Conservation (phyloP, 169 alveolate species). For the Babesia gibsoni region DNA sequence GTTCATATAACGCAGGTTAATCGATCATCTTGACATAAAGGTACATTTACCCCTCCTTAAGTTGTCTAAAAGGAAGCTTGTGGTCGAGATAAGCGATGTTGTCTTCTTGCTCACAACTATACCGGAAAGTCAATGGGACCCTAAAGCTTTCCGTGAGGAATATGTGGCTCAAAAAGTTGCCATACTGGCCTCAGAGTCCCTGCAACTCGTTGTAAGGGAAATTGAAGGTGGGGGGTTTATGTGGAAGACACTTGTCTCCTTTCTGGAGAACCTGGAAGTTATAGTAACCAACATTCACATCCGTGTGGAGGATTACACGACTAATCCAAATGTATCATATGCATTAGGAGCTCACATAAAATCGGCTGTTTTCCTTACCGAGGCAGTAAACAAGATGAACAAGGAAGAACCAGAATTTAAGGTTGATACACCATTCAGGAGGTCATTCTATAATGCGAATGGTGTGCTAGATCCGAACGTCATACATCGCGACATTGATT, state of each 20-base stretch:
- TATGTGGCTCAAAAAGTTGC: constrained; percentile 50
- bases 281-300: constrained; percentile 57
- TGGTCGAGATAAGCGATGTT: constrained; percentile 46
- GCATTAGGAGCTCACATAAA: constrained; percentile 53
- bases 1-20: constrained; percentile 8
- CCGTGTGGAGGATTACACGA: constrained; percentile 65
- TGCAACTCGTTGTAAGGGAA: constrained; percentile 51
- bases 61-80: constrained; percentile 56
- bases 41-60: constrained; percentile 49
- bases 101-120: constrained; percentile 40
- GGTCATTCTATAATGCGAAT: constrained; percentile 32
- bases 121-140: constrained; percentile 65
- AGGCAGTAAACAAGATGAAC: not conserved
- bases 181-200: constrained; percentile 55
- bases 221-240: constrained; percentile 62
- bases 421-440: constrained; percentile 40
- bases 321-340: constrained; percentile 53
- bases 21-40: constrained; percentile 34
- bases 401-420: not conserved
- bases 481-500: constrained; percentile 43
- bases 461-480: constrained; percentile 20
- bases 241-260: constrained; percentile 62
- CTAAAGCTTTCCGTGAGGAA: constrained; percentile 47
- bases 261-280: constrained; percentile 61
- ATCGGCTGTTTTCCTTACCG: constrained; percentile 35